Conservation (phyloP, 805 yeast genomes). For the Kregervanrija pseudodelftensis region DNA sequence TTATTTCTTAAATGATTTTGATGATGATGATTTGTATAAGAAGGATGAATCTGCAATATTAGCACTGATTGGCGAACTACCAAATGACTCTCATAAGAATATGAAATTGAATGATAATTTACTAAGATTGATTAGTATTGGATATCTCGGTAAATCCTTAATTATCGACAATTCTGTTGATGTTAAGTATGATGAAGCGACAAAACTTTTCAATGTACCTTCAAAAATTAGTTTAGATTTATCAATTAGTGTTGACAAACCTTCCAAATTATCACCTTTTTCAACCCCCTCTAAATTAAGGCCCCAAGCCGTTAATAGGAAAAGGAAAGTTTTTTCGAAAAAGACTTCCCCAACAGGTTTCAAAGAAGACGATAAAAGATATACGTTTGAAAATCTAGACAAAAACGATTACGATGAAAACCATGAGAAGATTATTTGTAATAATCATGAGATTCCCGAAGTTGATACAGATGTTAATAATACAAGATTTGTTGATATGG, state of each 20-base stretch:
- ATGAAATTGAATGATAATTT: conserved; percentile 27
- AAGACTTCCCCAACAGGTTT: background rate
- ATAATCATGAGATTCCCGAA: background rate
- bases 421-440: no score
- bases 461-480: conserved; percentile 1
- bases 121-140: conserved; percentile 30
- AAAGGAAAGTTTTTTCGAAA: background rate
- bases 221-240: background rate
- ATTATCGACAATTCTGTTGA: conserved; percentile 22
- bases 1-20: conserved; percentile 50
- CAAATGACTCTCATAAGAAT: conserved; percentile 16
- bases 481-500: conserved; percentile 10
- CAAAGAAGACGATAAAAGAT: background rate
- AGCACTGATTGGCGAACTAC: conserved; percentile 29
- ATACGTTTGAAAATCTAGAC: background rate
- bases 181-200: conserved; percentile 19
- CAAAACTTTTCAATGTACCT: conserved; percentile 8
- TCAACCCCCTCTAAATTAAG: background rate
- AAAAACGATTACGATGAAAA: no score
- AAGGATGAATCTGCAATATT: conserved; percentile 23
- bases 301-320: background rate
- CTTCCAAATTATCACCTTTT: background rate
- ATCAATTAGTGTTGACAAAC: background rate
- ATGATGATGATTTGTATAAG: conserved; percentile 43
- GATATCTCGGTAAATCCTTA: conserved; percentile 25